These are phyloP conservation scores for Irpex lacteus DNA, from an alignment of 1,284 basidiomycete genomes.

Conservation along the genomic window DNA sequence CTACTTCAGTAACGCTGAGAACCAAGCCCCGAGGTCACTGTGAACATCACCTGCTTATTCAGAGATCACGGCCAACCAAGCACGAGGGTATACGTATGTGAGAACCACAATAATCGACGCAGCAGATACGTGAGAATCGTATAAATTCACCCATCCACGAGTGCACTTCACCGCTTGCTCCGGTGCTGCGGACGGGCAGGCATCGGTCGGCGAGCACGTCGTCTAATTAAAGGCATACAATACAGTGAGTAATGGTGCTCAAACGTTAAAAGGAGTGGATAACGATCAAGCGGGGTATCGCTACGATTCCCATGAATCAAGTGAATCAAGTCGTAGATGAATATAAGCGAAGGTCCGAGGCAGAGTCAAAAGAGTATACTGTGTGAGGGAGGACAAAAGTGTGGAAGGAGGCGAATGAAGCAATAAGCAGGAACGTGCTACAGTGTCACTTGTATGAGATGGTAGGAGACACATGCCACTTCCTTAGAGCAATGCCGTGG, in stretches of 20 bases:
- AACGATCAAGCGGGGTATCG: conserved; percentile 17
- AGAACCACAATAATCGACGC: not conserved
- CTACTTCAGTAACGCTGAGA: too few relatives aligned
- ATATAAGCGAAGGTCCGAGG: conserved; percentile 7
- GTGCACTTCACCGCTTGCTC: not conserved
- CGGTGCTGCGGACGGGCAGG: not conserved
- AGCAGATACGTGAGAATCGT: not conserved
- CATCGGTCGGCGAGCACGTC: not conserved
- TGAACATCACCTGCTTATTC: too few relatives aligned
- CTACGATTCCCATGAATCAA: conserved; percentile 6
- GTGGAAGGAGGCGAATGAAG: not conserved
- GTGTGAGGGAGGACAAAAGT: conserved; percentile 5
- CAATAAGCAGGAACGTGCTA: not conserved
- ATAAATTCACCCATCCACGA: not conserved
- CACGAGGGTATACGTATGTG: not conserved
- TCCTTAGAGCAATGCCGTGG: conserved; percentile 11
- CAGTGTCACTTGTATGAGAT: not conserved
- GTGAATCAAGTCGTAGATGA: conserved; percentile 2
- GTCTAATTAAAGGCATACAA: conserved; percentile 1
- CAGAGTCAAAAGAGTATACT: conserved; percentile 7
- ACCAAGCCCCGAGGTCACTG: too few relatives aligned
- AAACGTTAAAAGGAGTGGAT: conserved; percentile 14
- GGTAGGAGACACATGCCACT: not conserved
- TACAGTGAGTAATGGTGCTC: conserved; percentile 1
- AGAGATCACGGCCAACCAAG: too few relatives aligned